Conservation (phyloP, 2,329 filamentous ascomycete genomes). For the Orbilia ellipsospora region DNA sequence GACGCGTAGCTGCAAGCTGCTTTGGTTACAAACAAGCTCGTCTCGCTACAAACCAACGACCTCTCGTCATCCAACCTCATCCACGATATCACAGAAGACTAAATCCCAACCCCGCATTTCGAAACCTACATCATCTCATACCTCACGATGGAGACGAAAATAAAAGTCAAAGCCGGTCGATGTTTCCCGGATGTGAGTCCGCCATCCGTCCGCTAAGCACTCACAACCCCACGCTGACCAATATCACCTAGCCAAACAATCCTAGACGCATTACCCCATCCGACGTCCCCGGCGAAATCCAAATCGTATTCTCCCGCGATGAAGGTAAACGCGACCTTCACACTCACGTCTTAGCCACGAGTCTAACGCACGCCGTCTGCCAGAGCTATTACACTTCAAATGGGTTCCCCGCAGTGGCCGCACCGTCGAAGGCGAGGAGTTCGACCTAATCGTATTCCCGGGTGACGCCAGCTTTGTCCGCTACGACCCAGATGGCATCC, state of each 20-base stretch:
- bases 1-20: slow-evolving; percentile 27
- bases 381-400: slow-evolving; percentile 93
- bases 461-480: slow-evolving; percentile 87
- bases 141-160: slow-evolving; percentile 23
- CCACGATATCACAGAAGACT: neutral
- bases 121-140: neutral
- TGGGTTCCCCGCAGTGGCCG: slow-evolving; percentile 84
- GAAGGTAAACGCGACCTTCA: slow-evolving; percentile 23
- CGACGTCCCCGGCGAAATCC: slow-evolving; percentile 57
- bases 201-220: neutral
- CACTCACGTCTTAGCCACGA: neutral
- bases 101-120: neutral
- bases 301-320: slow-evolving; percentile 23
- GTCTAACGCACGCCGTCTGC: slow-evolving; percentile 4
- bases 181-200: slow-evolving; percentile 56
- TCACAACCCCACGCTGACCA: slow-evolving; percentile 22
- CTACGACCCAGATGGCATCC: slow-evolving; percentile 72
- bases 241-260: slow-evolving; percentile 39
- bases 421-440: slow-evolving; percentile 70
- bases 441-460: slow-evolving; percentile 95
- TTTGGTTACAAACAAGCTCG: slow-evolving; percentile 14
- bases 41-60: neutral
- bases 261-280: slow-evolving; percentile 57
- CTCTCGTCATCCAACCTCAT: slow-evolving; percentile 30
- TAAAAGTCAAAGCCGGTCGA: slow-evolving; percentile 58